phyloP scores from a whole-genome alignment of 768 basidiomycete genomes.

The Dioszegia hungarica region DNA sequence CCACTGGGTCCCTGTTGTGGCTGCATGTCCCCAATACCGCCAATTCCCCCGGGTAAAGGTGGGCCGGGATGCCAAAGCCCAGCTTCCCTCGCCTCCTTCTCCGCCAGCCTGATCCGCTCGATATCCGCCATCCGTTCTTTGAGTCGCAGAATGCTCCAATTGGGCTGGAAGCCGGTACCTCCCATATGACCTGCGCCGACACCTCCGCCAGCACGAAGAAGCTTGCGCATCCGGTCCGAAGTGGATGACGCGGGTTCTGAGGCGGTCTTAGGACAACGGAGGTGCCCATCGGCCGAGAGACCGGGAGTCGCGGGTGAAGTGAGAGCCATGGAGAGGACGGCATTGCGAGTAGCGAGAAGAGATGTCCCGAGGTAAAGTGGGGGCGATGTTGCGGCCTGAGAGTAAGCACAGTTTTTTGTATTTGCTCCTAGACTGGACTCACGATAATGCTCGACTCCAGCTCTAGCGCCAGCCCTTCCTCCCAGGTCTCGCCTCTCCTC shows the following conservation, averaged over 20 bases:
- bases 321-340: constrained; percentile 40
- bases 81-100: constrained; percentile 6
- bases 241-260: constrained; percentile 4
- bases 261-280: constrained; percentile 7
- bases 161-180: constrained; percentile 31
- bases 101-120: neutral
- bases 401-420: constrained; percentile 11
- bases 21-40: constrained; percentile 7
- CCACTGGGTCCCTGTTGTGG: constrained; percentile 1
- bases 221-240: constrained; percentile 28
- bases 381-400: constrained; percentile 49
- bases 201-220: constrained; percentile 31
- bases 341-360: constrained; percentile 45
- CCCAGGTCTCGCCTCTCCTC: constrained; percentile 37
- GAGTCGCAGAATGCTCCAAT: constrained; percentile 27
- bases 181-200: too few relatives aligned
- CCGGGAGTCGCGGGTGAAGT: constrained; percentile 40
- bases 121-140: constrained; percentile 24
- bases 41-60: neutral
- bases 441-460: constrained; percentile 51
- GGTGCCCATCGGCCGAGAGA: constrained; percentile 37
- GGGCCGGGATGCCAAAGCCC: constrained; percentile 2
- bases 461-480: constrained; percentile 48
- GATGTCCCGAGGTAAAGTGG: constrained; percentile 48
- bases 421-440: constrained; percentile 14